Percentiles rank a stretch among this genome's conserved stretches.
Evolutionary conservation across 306 rosid genomes (phyloP).

Genomic region (Sindora glabra): DNA sequence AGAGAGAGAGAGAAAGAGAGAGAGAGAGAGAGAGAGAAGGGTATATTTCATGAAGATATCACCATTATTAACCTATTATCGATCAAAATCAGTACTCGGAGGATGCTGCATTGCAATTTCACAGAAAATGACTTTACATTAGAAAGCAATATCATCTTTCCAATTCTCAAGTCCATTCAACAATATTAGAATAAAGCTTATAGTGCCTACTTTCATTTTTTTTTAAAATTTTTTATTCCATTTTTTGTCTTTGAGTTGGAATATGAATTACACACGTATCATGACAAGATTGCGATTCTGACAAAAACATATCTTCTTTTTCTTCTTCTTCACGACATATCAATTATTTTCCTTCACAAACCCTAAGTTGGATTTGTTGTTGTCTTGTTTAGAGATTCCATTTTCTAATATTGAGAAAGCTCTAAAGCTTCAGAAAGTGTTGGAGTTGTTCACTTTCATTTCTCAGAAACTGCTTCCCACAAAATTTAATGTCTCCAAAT

Average conservation of each 20-base stretch:
- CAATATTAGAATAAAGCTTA: too few relatives aligned
- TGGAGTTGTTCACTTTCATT: not conserved
- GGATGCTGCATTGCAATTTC: too few relatives aligned
- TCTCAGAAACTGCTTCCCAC: not conserved
- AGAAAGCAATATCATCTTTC: too few relatives aligned
- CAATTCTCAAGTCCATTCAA: too few relatives aligned
- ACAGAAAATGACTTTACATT: too few relatives aligned
- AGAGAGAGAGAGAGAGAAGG: too few relatives aligned
- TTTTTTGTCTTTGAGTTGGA: not conserved
- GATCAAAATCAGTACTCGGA: too few relatives aligned
- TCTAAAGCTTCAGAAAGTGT: not conserved
- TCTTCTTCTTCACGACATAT: not conserved
- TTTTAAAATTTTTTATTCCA: not conserved
- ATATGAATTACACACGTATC: slow-evolving; percentile 6
- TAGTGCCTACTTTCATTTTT: too few relatives aligned
- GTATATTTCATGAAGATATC: too few relatives aligned
- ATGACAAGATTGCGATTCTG: slow-evolving; percentile 16
- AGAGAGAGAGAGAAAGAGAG: too few relatives aligned
- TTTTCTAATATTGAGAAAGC: slow-evolving; percentile 9
- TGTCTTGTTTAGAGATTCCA: slow-evolving; percentile 5
- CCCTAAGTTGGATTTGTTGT: not conserved
- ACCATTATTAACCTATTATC: too few relatives aligned
- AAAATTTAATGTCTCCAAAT: not conserved
- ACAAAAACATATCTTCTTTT: slow-evolving; percentile 6
- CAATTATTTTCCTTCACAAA: not conserved